Conservation (phyloP, 2,329 filamentous ascomycete genomes). For the Xylaria sp. region DNA sequence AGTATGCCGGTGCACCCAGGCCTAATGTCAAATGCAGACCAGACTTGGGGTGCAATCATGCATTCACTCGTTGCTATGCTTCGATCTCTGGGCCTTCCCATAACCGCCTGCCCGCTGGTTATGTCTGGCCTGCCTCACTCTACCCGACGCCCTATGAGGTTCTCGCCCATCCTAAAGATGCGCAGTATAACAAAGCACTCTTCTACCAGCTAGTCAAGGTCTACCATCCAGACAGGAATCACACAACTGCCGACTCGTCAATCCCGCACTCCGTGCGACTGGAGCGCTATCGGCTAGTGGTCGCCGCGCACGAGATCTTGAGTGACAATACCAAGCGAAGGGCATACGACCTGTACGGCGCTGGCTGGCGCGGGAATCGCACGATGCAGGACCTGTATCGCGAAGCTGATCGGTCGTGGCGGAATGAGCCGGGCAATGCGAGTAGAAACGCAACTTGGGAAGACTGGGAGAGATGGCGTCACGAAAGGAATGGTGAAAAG, state of each 20-base stretch:
- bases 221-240: conserved; percentile 86
- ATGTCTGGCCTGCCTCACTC: conserved; percentile 59
- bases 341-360: conserved; percentile 83
- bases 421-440: conserved; percentile 59
- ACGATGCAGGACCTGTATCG: conserved; percentile 60
- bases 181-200: conserved; percentile 81
- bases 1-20: not conserved
- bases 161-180: conserved; percentile 68
- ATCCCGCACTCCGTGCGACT: conserved; percentile 72
- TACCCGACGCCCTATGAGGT: conserved; percentile 91
- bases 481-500: conserved; percentile 59
- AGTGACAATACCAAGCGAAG: conserved; percentile 81
- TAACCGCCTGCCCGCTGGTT: conserved; percentile 36
- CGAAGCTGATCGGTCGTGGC: conserved; percentile 61
- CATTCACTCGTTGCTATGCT: conserved; percentile 42
- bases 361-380: conserved; percentile 77
- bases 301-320: conserved; percentile 88
- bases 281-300: conserved; percentile 90
- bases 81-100: conserved; percentile 41
- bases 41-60: not conserved
- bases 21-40: not conserved
- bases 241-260: conserved; percentile 54
- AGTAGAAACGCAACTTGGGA: conserved; percentile 93
- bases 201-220: conserved; percentile 95
- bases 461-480: conserved; percentile 89